These are phyloP conservation scores for Fremontodendron californicum DNA, from an alignment of 345 rosid genomes.

Conservation along the genomic window DNA sequence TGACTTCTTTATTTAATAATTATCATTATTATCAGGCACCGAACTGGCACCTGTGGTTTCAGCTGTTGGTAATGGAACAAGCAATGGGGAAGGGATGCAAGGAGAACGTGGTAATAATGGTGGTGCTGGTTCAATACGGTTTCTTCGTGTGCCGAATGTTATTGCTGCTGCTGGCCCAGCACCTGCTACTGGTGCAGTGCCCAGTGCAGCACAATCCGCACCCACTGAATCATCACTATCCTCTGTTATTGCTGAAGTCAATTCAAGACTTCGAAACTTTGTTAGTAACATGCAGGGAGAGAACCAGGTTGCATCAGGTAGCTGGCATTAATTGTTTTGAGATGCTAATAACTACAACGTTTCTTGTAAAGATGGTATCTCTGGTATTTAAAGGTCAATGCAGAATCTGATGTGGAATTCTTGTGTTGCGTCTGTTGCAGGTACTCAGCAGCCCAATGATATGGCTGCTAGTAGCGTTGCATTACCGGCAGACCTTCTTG, in stretches of 20 bases:
- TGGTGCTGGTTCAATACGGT: conserved; percentile 37
- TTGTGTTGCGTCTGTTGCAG: conserved; percentile 27
- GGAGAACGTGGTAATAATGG: conserved; percentile 42
- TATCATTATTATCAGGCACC: conserved; percentile 38
- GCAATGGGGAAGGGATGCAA: conserved; percentile 46
- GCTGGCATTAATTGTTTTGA: conserved; percentile 11
- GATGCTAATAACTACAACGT: not conserved
- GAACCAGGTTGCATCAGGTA: conserved; percentile 52
- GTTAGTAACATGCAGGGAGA: conserved; percentile 47
- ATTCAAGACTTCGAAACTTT: conserved; percentile 44
- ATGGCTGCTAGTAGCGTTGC: conserved; percentile 21
- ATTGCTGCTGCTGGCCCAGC: conserved; percentile 46
- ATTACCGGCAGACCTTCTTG: conserved; percentile 20
- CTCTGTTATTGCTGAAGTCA: conserved; percentile 36
- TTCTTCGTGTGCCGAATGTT: conserved; percentile 44
- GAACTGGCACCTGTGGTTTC: conserved; percentile 51
- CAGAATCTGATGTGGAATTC: conserved; percentile 18
- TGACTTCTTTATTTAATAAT: not conserved
- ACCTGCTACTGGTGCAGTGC: conserved; percentile 30
- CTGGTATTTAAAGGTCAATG: conserved; percentile 28
- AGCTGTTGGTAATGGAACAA: conserved; percentile 46
- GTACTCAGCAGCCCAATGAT: conserved; percentile 33
- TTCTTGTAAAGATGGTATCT: conserved; percentile 12
- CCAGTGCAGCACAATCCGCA: conserved; percentile 32
- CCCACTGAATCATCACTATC: conserved; percentile 37